A percentile compares a stretch with the other conserved stretches of the same genome.
phyloP scores from a whole-genome alignment of 2,329 filamentous ascomycete species.

The Aspergillus sp. region DNA sequence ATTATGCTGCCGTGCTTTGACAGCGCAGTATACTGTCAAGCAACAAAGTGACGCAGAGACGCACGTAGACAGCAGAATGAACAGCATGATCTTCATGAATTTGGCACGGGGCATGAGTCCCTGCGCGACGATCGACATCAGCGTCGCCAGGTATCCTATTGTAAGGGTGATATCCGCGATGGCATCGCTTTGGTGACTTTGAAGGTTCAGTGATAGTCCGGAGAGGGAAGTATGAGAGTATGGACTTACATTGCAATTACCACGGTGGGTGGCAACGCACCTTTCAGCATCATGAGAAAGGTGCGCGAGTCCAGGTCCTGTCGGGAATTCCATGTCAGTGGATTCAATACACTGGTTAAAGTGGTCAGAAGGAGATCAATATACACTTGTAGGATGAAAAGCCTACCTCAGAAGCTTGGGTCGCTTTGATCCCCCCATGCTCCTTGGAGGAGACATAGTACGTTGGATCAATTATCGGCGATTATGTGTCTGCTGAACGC shows the following conservation, averaged over 20 bases:
- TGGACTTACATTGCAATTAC: conserved; percentile 57
- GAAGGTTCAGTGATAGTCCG: background rate
- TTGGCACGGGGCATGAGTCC: conserved; percentile 68
- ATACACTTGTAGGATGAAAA: too few species aligned
- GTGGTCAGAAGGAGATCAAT: background rate
- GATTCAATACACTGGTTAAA: conserved; percentile 12
- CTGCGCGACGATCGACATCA: conserved; percentile 64
- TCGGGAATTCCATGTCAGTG: conserved; percentile 20
- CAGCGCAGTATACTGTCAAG: conserved; percentile 63
- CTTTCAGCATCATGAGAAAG: conserved; percentile 44
- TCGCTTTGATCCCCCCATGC: background rate
- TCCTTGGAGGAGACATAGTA: conserved; percentile 11
- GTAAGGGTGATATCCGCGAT: conserved; percentile 43
- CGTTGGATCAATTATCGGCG: background rate
- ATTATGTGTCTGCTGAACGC: background rate
- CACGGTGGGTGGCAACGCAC: conserved; percentile 56
- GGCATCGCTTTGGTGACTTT: conserved; percentile 53
- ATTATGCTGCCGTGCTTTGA: conserved; percentile 64
- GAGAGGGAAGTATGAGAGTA: background rate
- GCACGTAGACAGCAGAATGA: conserved; percentile 58
- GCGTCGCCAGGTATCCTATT: conserved; percentile 60
- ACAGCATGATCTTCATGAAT: conserved; percentile 65
- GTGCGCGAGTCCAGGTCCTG: conserved; percentile 26
- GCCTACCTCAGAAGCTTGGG: conserved; percentile 13
- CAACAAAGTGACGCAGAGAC: conserved; percentile 60